Base-by-base conservation (phyloP, 495 filamentous ascomycete genomes). In the Margaritispora aquatica region DNA sequence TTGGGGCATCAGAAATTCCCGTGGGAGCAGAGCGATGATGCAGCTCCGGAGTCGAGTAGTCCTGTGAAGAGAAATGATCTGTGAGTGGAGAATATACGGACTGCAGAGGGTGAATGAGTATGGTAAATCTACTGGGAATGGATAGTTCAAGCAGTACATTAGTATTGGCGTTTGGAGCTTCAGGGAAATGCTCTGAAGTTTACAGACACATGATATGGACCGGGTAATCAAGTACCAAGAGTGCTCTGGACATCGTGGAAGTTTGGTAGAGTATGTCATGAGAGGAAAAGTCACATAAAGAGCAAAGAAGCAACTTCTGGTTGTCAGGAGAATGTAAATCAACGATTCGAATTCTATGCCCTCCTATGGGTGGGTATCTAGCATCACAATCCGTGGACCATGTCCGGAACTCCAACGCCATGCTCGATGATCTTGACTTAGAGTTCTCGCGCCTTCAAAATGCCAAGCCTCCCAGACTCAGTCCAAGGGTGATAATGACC, bases 281-380 rank as follows among this genome's bases (percentile, higher is more conserved):
- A n/a, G n/a, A n/a, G n/a, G 29, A 15, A 34, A 34, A 34, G 29
- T 34, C 29, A n/a, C n/a, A n/a, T n/a, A n/a, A n/a, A n/a, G n/a
- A n/a, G n/a, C n/a, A n/a, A n/a, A n/a, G n/a, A n/a, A n/a, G n/a
- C n/a, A n/a, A n/a, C n/a, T n/a, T n/a, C n/a, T n/a, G n/a, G n/a
- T n/a, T n/a, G n/a, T n/a, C n/a, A n/a, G n/a, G n/a, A 26, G 5
- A 20, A 3, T 3, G 44, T 3, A 56, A 63, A 58, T 24, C 31
- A 58, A 29, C 38, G 54, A 62, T 54, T 61, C 36, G 54, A 57
- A 22, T 59, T 41, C 57, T 59, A 52, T 53, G 51, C 57, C 2
- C 38, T 59, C 38, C 29, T n/a, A 38, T n/a, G n/a, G n/a, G 53
- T 38, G 31, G 62, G 62, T 64, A 64, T 64, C 52, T 64, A 64